These are phyloP conservation scores for Colletotrichum sp. DNA, from an alignment of 2,329 filamentous ascomycete genomes.

Conservation along the genomic window DNA sequence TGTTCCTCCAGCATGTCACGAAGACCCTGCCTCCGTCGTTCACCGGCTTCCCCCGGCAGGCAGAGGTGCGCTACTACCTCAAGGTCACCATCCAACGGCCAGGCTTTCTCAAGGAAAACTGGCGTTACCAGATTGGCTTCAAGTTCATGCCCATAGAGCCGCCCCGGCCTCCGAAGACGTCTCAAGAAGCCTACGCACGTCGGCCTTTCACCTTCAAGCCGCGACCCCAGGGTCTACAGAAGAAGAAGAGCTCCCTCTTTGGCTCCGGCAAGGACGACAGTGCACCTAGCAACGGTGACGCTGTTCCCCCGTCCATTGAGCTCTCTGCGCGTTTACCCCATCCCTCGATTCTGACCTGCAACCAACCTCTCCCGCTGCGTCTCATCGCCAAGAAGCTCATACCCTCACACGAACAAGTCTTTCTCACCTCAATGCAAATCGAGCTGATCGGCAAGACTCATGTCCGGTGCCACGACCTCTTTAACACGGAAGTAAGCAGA, in stretches of 20 bases:
- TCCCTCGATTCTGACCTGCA: constrained; percentile 88
- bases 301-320: constrained; percentile 72
- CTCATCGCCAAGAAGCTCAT: constrained; percentile 80
- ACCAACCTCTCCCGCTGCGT: constrained; percentile 81
- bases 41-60: constrained; percentile 83
- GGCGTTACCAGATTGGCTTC: constrained; percentile 71
- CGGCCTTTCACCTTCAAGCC: constrained; percentile 67
- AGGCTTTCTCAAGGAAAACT: constrained; percentile 89
- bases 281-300: constrained; percentile 28
- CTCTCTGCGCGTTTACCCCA: constrained; percentile 80
- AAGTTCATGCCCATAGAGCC: constrained; percentile 94
- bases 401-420: constrained; percentile 71
- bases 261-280: constrained; percentile 35
- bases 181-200: constrained; percentile 84
- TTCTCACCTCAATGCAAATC: constrained; percentile 80
- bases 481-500: constrained; percentile 71
- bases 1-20: constrained; percentile 75
- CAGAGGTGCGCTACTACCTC: constrained; percentile 91
- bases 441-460: constrained; percentile 81
- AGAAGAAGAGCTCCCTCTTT: constrained; percentile 67
- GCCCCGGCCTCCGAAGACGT: constrained; percentile 69
- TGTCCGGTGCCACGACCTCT: constrained; percentile 78
- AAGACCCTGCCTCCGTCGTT: constrained; percentile 88
- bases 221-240: constrained; percentile 37
- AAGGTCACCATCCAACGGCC: constrained; percentile 95